These are phyloP conservation scores for Pseudogymnoascus verrucosus DNA, from an alignment of 2,329 filamentous ascomycete genomes.

Conservation along the genomic window DNA sequence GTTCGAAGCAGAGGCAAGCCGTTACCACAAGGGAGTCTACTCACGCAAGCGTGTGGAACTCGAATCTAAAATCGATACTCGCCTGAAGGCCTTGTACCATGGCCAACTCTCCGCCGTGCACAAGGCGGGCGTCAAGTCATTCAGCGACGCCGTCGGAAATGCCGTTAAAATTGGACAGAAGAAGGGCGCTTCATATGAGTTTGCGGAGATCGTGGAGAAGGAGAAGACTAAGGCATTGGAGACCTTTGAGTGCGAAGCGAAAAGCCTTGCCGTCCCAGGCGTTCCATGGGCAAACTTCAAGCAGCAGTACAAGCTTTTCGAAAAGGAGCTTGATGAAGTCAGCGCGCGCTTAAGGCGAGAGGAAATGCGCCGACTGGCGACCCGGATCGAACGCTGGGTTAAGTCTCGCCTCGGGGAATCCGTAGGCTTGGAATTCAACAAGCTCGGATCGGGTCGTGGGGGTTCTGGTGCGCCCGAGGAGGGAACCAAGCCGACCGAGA, in stretches of 20 bases:
- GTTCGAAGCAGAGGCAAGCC: conserved; percentile 86
- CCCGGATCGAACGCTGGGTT: conserved; percentile 88
- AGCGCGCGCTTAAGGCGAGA: conserved; percentile 80
- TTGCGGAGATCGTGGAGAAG: conserved; percentile 81
- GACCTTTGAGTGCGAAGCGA: conserved; percentile 68
- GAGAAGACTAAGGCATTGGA: conserved; percentile 72
- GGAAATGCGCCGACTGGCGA: conserved; percentile 89
- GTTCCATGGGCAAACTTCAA: conserved; percentile 82
- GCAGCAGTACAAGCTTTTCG: conserved; percentile 69
- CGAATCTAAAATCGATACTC: conserved; percentile 76
- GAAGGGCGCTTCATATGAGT: conserved; percentile 84
- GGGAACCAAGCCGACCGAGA: conserved; percentile 70
- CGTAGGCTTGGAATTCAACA: conserved; percentile 90
- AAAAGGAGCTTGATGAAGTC: conserved; percentile 85
- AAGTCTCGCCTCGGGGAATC: conserved; percentile 79
- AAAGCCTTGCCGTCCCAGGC: conserved; percentile 67
- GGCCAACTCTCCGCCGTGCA: conserved; percentile 85
- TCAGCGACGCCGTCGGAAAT: conserved; percentile 77
- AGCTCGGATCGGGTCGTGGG: conserved; percentile 78
- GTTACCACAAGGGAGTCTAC: conserved; percentile 96
- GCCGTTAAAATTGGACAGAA: conserved; percentile 91
- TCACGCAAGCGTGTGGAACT: conserved; percentile 77
- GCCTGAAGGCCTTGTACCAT: conserved; percentile 79
- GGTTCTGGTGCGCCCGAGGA: conserved; percentile 73
- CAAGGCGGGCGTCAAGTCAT: conserved; percentile 75